phyloP scores from a whole-genome alignment of 2,329 filamentous ascomycete genomes.

The Aspergillus thermomutatus region DNA sequence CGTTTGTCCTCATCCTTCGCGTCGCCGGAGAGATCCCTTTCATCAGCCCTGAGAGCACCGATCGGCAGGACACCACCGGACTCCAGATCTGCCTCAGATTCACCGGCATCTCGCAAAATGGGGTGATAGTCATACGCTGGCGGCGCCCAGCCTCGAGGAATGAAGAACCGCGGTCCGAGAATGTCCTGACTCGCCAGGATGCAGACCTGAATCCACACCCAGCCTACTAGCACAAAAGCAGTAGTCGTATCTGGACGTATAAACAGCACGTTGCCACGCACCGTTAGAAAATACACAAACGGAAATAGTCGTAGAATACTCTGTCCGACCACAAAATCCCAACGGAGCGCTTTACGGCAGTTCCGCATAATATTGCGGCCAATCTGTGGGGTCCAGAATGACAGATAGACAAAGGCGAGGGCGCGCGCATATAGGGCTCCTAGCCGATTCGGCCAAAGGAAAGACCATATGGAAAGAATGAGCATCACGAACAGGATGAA shows the following conservation, averaged over 20 bases:
- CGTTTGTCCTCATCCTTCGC: conserved; percentile 43
- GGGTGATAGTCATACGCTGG: conserved; percentile 89
- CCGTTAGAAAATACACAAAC: conserved; percentile 80
- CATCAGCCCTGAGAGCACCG: conserved; percentile 58
- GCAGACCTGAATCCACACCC: conserved; percentile 85
- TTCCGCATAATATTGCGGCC: conserved; percentile 86
- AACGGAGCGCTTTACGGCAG: conserved; percentile 83
- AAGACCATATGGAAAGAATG: conserved; percentile 58
- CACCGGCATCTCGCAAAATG: conserved; percentile 58
- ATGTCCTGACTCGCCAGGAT: conserved; percentile 77
- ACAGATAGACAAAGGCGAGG: conserved; percentile 73
- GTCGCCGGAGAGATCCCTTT: conserved; percentile 36
- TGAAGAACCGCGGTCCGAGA: conserved; percentile 81
- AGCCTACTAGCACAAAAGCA: conserved; percentile 64
- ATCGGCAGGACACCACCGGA: conserved; percentile 73
- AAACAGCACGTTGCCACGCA: conserved; percentile 76
- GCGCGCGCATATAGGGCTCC: conserved; percentile 57
- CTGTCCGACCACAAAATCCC: conserved; percentile 86
- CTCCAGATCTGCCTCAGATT: conserved; percentile 69
- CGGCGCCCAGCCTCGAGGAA: conserved; percentile 65
- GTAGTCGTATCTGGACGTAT: conserved; percentile 64
- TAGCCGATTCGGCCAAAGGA: conserved; percentile 52
- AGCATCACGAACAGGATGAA: conserved; percentile 56
- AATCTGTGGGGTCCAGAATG: conserved; percentile 90
- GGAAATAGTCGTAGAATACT: conserved; percentile 74